Evolutionary conservation across 768 basidiomycete species (phyloP).

Genomic region (Cyclocybe cylindracea): DNA sequence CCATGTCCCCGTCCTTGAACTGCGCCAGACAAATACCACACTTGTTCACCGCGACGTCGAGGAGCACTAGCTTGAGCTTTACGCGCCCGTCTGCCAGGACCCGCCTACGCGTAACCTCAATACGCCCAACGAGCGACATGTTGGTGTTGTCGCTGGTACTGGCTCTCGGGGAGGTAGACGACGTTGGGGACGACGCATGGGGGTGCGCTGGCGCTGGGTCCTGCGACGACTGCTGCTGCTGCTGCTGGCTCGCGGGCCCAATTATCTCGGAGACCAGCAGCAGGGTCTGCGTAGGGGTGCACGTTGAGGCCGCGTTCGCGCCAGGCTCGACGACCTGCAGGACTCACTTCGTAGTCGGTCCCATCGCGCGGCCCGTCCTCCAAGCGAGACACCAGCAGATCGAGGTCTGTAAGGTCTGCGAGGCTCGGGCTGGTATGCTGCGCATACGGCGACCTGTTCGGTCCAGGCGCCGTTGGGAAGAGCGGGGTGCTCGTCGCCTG

Average conservation of each 20-base stretch:
- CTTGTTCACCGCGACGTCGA: constrained; percentile 64
- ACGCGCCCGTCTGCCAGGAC: constrained; percentile 63
- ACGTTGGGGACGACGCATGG: constrained; percentile 4
- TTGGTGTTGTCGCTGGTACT: constrained; percentile 23
- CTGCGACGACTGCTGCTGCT: background rate
- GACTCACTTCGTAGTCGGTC: constrained; percentile 66
- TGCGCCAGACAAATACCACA: constrained; percentile 76
- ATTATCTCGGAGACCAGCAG: constrained; percentile 62
- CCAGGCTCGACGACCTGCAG: constrained; percentile 16
- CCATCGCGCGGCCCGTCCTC: constrained; percentile 47
- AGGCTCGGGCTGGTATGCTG: constrained; percentile 11
- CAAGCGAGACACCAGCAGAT: constrained; percentile 59
- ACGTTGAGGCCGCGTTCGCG: constrained; percentile 13
- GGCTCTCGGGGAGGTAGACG: constrained; percentile 9
- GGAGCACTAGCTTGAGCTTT: constrained; percentile 67
- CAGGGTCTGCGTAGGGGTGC: constrained; percentile 45
- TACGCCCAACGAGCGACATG: constrained; percentile 38
- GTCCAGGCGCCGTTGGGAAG: constrained; percentile 1
- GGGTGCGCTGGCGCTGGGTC: background rate
- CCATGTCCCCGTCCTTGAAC: constrained; percentile 61
- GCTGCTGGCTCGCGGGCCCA: constrained; percentile 46
- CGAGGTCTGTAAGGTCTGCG: constrained; percentile 59
- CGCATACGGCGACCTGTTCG: background rate
- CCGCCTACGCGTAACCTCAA: constrained; percentile 62
- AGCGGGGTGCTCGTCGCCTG: constrained; percentile 3